Conservation (phyloP, 23 red algal species). For the Gracilaria caudata region DNA sequence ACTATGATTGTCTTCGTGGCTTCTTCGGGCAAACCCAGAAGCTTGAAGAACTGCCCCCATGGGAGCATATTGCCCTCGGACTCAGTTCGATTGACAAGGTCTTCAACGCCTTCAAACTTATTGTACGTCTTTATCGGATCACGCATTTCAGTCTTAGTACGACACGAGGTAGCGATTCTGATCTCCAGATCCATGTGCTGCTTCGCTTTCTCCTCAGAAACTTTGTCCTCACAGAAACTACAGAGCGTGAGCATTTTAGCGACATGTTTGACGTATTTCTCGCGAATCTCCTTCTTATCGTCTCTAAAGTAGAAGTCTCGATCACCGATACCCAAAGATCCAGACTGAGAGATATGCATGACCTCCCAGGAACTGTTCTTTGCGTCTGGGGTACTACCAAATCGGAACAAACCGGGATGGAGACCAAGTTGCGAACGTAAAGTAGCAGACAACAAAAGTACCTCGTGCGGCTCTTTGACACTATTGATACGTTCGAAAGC, state of each 20-base stretch:
- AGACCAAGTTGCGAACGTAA: constrained; percentile 34
- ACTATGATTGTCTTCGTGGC: constrained; percentile 52
- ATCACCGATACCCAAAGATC: constrained; percentile 78
- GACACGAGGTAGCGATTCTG: constrained; percentile 63
- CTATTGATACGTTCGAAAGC: constrained; percentile 40
- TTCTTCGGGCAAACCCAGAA: constrained; percentile 36
- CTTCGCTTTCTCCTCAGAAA: constrained; percentile 27
- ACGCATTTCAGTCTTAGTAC: constrained; percentile 78
- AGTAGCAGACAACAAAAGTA: constrained; percentile 42
- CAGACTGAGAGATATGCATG: constrained; percentile 66
- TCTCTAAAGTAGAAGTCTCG: constrained; percentile 86
- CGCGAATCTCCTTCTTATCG: constrained; percentile 65
- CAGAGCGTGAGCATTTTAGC: constrained; percentile 47
- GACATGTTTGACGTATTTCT: constrained; percentile 75
- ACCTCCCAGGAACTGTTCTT: constrained; percentile 76
- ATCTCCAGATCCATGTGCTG: constrained; percentile 82
- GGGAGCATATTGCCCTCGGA: constrained; percentile 28
- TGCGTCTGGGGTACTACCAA: constrained; percentile 66
- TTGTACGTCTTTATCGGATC: constrained; percentile 79
- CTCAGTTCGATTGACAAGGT: constrained; percentile 24
- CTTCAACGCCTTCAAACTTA: constrained; percentile 54
- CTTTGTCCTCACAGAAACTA: constrained; percentile 30
- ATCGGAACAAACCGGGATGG: constrained; percentile 40
- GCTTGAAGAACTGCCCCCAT: constrained; percentile 61
- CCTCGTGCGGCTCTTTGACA: constrained; percentile 30